Percentiles rank a stretch among this genome's conserved stretches.
phyloP scores from a whole-genome alignment of 495 filamentous ascomycete species.

The Xylaria acuta region DNA sequence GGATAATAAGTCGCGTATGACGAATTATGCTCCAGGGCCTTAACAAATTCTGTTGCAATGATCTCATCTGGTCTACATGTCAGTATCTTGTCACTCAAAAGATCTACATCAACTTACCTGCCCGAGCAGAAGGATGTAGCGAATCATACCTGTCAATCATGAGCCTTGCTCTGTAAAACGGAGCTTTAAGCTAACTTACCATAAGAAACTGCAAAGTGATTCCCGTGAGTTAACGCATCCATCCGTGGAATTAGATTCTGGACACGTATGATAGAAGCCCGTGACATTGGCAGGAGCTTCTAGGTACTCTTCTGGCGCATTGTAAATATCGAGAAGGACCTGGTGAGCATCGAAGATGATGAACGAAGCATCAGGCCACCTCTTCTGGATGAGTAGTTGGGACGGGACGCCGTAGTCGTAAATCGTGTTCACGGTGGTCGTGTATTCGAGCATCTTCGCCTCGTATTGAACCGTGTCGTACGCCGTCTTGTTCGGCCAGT shows the following conservation, averaged over 20 bases:
- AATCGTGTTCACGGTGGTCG: slow-evolving; percentile 65
- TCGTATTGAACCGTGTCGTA: slow-evolving; percentile 62
- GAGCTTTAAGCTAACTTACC: slow-evolving; percentile 37
- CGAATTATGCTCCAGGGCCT: slow-evolving; percentile 62
- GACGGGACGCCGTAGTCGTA: slow-evolving; percentile 66
- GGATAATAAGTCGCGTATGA: slow-evolving; percentile 55
- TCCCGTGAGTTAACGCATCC: slow-evolving; percentile 41
- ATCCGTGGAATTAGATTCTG: slow-evolving; percentile 36
- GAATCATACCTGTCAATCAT: slow-evolving; percentile 61
- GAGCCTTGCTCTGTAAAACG: slow-evolving; percentile 39
- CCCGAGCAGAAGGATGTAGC: slow-evolving; percentile 70
- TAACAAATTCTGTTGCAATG: slow-evolving; percentile 66
- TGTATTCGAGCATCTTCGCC: slow-evolving; percentile 67
- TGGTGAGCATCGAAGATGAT: slow-evolving; percentile 69
- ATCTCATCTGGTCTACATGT: slow-evolving; percentile 49
- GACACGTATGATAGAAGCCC: slow-evolving; percentile 62
- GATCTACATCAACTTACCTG: slow-evolving; percentile 51
- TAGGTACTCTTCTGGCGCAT: slow-evolving; percentile 63
- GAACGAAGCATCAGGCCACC: slow-evolving; percentile 66
- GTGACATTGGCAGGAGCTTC: slow-evolving; percentile 68
- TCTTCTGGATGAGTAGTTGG: slow-evolving; percentile 55
- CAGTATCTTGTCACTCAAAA: slow-evolving; percentile 41
- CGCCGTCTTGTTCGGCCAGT: slow-evolving; percentile 63
- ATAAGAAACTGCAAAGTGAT: slow-evolving; percentile 50
- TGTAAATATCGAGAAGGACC: slow-evolving; percentile 68